Percentiles rank a stretch among this genome's conserved stretches.
Conservation (phyloP, 495 filamentous ascomycete species). For the Trichocladium uniseriatum region DNA sequence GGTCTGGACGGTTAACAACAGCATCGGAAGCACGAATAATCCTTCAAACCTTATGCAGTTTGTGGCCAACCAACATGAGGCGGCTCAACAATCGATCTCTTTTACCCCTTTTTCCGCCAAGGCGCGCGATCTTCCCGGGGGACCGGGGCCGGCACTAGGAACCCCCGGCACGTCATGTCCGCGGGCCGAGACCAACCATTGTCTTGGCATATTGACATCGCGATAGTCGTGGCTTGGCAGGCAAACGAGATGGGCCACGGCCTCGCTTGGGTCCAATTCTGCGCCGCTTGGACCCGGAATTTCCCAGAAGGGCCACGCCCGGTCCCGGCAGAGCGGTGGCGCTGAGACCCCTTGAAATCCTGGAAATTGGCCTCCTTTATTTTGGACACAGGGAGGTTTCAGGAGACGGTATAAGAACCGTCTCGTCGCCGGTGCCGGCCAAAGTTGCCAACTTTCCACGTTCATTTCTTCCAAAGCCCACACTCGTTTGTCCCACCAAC, state of each 20-base stretch:
- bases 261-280: background rate
- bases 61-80: too few relatives aligned
- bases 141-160: background rate
- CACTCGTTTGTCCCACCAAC: too few relatives aligned
- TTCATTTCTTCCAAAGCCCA: too few relatives aligned
- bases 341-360: background rate
- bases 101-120: constrained; percentile 2
- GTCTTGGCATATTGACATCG: constrained; percentile 15
- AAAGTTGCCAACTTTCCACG: too few relatives aligned
- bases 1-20: too few relatives aligned
- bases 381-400: too few relatives aligned
- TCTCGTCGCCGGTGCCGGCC: too few relatives aligned
- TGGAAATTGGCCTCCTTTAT: constrained; percentile 2
- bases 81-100: too few relatives aligned
- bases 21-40: too few relatives aligned
- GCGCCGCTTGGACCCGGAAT: background rate
- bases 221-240: constrained; percentile 13
- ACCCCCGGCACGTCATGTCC: background rate
- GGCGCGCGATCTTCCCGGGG: background rate
- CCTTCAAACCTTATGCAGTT: too few relatives aligned
- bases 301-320: background rate
- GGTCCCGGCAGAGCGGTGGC: background rate
- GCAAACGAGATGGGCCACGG: constrained; percentile 8
- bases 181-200: constrained; percentile 6
- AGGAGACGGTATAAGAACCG: too few relatives aligned